A percentile compares a stretch with the other conserved stretches of the same genome.
These are phyloP conservation scores for Cyclanthera cordifolia DNA, from an alignment of 306 rosid genomes.

Conservation along the genomic window DNA sequence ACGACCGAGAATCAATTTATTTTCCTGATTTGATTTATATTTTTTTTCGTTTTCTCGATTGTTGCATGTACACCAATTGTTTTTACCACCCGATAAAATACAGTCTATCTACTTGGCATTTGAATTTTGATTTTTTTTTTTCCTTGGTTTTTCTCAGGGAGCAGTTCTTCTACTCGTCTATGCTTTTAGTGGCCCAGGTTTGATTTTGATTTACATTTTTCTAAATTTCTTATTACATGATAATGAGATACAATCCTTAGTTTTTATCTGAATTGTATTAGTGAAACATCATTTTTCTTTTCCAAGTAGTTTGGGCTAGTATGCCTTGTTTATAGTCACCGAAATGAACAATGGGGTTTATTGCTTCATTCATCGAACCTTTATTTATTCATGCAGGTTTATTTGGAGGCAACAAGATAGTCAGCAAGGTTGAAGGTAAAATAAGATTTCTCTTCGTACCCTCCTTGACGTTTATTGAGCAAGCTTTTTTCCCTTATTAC, in stretches of 20 bases:
- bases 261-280: neutral
- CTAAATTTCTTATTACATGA: neutral
- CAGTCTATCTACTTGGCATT: neutral
- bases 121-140: neutral
- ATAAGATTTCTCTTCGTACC: neutral
- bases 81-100: neutral
- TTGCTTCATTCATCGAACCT: conserved; percentile 11
- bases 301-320: neutral
- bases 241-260: neutral
- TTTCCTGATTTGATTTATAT: neutral
- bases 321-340: neutral
- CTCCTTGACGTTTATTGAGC: neutral
- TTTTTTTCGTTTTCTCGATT: neutral
- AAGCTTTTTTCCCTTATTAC: neutral
- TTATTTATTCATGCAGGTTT: conserved; percentile 33
- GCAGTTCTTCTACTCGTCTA: conserved; percentile 48
- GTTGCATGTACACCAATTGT: too few relatives aligned
- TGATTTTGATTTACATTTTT: neutral
- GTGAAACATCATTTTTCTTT: neutral
- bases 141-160: conserved; percentile 36
- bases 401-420: conserved; percentile 34
- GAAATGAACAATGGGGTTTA: neutral
- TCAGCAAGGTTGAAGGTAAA: conserved; percentile 59
- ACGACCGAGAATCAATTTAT: neutral
- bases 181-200: conserved; percentile 65